Evolutionary conservation across 1,139 yeast species (phyloP).

Genomic region (Petasospora rhodanensis): DNA sequence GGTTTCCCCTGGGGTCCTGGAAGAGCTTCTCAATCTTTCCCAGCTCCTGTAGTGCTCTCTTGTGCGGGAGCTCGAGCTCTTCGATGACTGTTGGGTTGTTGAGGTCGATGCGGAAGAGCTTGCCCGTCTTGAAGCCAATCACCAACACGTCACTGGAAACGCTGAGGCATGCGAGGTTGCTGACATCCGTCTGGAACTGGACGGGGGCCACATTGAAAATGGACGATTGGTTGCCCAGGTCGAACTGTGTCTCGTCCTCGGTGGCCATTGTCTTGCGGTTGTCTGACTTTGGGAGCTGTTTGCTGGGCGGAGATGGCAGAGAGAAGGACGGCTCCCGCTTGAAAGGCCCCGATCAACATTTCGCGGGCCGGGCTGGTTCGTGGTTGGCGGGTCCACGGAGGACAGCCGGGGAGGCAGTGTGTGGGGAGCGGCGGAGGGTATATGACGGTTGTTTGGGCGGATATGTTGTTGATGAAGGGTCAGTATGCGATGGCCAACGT

Average conservation of each 20-base stretch:
- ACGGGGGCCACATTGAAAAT: slow-evolving; percentile 42
- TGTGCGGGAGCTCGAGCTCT: slow-evolving; percentile 27
- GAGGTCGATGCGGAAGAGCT: slow-evolving; percentile 47
- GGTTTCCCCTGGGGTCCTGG: slow-evolving; percentile 46
- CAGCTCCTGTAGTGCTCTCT: slow-evolving; percentile 22
- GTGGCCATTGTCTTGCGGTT: slow-evolving; percentile 4
- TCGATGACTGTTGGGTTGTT: slow-evolving; percentile 51
- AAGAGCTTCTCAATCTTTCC: slow-evolving; percentile 35
- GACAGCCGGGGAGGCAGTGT: no score
- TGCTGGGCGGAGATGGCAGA: no score
- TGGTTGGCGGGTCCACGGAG: no score
- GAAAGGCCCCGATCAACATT: no score
- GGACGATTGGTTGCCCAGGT: slow-evolving; percentile 3
- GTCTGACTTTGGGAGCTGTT: no score
- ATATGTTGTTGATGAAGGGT: no score
- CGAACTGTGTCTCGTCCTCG: slow-evolving; percentile 7
- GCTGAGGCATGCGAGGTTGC: slow-evolving; percentile 37
- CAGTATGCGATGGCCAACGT: no score
- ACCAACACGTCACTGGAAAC: slow-evolving; percentile 47
- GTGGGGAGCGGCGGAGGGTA: no score
- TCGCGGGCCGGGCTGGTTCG: no score
- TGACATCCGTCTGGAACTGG: slow-evolving; percentile 48
- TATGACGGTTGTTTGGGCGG: no score
- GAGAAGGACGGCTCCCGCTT: no score
- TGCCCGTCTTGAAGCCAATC: slow-evolving; percentile 41